Base-by-base conservation (phyloP, 2,329 filamentous ascomycete genomes). In the Cladobotryum protrusum region DNA sequence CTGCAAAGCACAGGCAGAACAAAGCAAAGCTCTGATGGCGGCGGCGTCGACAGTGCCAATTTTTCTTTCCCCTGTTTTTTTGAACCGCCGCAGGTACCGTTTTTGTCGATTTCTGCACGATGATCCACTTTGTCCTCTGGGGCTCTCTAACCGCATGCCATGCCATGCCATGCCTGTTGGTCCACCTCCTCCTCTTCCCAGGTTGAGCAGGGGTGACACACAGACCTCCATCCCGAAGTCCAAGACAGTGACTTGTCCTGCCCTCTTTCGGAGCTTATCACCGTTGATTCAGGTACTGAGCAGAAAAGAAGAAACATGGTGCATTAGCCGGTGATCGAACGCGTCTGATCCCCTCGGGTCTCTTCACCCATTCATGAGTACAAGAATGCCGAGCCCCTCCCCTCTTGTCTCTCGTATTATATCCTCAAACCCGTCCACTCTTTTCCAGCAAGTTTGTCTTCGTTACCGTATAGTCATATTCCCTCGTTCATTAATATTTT, bases 241-340 rank as follows among this genome's bases (percentile, higher is more conserved):
- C 59, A 50, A 67, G 60, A 67, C 63, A 67, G 62, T 67, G 60
- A 57, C 55, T 62, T 60, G 56, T 56, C 42, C 59, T 52, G 54
- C 57, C 53, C 55, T 59, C 53, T 55, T 53, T 57, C 24, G 56
- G 57, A 54, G 53, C 54, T 53, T 56, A 59, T 61, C 57, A 60
- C 52, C 56, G 55, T 57, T 57, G 56, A 62, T 57, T 60, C 58
- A 65, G 62, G 60, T 61, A 62, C 62, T 57, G 53, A 44, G 48
- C 49, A 55, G 52, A 54, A 57, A 57, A 63, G 56, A 63, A 62
- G 57, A 57, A 57, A 58, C 55, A 57, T 52, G 52, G 54, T 59
- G 60, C 56, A 55, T 58, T 60, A 54, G 62, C 50, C 58, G 44
- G 45, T 52, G 49, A 59, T 52, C 48, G 57, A 57, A 55, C 50